Conservation (phyloP, 805 yeast species). For the Kodamaea hsintzibuensis region DNA sequence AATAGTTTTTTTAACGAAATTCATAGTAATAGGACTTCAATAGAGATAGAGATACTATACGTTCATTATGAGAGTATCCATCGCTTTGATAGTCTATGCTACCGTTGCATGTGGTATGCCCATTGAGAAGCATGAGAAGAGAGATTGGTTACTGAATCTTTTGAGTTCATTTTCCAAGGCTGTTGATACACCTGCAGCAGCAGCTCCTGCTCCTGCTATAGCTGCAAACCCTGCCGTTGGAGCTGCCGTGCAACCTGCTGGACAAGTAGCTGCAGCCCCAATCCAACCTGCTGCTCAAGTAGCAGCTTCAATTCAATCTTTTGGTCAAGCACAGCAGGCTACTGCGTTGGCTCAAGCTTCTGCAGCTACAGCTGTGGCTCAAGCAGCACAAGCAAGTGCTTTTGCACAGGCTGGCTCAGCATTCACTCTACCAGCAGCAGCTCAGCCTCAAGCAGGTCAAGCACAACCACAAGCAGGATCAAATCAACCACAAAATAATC, state of each 20-base stretch:
- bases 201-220: background rate
- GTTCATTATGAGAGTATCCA: background rate
- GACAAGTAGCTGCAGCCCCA: background rate
- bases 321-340: background rate
- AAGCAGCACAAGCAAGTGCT: conserved; percentile 2
- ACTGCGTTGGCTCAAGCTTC: background rate
- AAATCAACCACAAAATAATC: background rate
- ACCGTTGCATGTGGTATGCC: background rate
- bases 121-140: background rate
- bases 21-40: background rate
- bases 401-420: conserved; percentile 4
- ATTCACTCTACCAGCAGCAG: conserved; percentile 1
- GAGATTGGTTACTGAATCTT: background rate
- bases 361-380: background rate
- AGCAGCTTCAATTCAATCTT: background rate
- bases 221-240: background rate
- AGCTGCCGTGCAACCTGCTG: background rate
- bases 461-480: background rate
- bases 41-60: background rate
- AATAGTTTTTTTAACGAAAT: background rate
- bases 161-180: background rate
- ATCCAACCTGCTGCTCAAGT: background rate
- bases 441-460: background rate
- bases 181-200: background rate
- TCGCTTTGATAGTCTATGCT: background rate